These are phyloP conservation scores for Flaveria brownii DNA, from an alignment of 129 eudicot genomes.

Conservation along the genomic window DNA sequence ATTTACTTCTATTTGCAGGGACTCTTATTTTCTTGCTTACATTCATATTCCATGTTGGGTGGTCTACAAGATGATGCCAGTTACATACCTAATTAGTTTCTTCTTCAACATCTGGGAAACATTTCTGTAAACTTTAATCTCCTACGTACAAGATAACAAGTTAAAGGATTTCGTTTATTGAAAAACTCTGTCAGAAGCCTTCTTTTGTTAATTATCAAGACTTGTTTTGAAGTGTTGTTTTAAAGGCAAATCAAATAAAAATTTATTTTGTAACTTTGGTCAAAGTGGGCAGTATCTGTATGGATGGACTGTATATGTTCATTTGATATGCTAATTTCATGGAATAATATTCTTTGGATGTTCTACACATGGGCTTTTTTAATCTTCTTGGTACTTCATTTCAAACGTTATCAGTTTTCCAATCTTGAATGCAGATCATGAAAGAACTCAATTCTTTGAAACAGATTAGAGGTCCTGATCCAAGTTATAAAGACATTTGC, in stretches of 20 bases:
- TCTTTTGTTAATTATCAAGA: background rate
- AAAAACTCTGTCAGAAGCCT: background rate
- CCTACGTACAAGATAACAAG: background rate
- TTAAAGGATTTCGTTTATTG: background rate
- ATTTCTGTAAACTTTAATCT: background rate
- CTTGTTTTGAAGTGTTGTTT: background rate
- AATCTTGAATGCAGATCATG: conserved; percentile 50
- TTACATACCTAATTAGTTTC: background rate
- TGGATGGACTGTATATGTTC: background rate
- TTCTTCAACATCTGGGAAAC: background rate
- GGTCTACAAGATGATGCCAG: background rate
- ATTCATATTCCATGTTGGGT: background rate
- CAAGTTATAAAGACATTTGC: conserved; percentile 87
- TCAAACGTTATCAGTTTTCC: background rate
- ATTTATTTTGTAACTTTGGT: background rate
- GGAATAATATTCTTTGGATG: background rate
- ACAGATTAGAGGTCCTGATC: conserved; percentile 86
- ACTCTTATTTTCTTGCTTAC: conserved; percentile 2
- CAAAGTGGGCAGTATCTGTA: background rate
- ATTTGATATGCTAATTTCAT: background rate
- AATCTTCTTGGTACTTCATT: background rate
- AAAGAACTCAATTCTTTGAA: conserved; percentile 61
- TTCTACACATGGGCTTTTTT: background rate
- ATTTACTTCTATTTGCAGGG: background rate
- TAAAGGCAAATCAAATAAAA: background rate